A percentile compares a stretch with the other conserved stretches of the same genome.
Conservation (phyloP, 306 rosid species). For the Trifolium repens region DNA sequence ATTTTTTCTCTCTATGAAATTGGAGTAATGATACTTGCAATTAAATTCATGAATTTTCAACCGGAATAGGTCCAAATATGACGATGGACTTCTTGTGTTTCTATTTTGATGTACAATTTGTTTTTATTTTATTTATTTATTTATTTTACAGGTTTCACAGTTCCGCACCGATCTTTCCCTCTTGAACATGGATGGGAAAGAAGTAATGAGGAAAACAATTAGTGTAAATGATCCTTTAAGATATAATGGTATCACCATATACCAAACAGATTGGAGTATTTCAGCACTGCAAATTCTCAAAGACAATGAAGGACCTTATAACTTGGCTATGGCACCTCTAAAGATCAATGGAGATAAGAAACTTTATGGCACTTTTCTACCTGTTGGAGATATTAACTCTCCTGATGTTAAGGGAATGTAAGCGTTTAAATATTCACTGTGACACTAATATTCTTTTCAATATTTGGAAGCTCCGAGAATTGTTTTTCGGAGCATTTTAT, state of each 20-base stretch:
- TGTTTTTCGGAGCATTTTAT: neutral
- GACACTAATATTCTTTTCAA: slow-evolving; percentile 12
- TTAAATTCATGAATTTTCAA: slow-evolving; percentile 14
- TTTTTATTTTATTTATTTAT: neutral
- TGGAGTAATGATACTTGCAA: slow-evolving; percentile 12
- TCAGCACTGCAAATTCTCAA: slow-evolving; percentile 83
- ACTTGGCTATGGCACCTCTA: slow-evolving; percentile 94
- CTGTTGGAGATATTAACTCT: slow-evolving; percentile 75
- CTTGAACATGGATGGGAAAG: slow-evolving; percentile 78
- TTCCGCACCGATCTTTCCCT: slow-evolving; percentile 88
- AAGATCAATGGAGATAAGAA: slow-evolving; percentile 94
- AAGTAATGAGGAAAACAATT: slow-evolving; percentile 86
- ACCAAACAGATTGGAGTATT: slow-evolving; percentile 96
- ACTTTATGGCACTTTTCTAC: slow-evolving; percentile 88
- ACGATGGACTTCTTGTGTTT: neutral
- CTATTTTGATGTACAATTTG: slow-evolving; percentile 16
- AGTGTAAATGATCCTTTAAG: slow-evolving; percentile 93
- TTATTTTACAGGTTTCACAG: slow-evolving; percentile 70
- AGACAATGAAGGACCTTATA: slow-evolving; percentile 91
- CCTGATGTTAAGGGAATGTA: slow-evolving; percentile 91
- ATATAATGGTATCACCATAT: slow-evolving; percentile 81
- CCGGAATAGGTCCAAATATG: slow-evolving; percentile 8
- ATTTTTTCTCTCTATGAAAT: slow-evolving; percentile 19
- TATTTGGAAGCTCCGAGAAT: neutral
- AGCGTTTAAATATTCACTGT: slow-evolving; percentile 35